These are phyloP conservation scores for Endocalyx cinctus DNA, from an alignment of 2,329 filamentous ascomycete genomes.

Conservation along the genomic window DNA sequence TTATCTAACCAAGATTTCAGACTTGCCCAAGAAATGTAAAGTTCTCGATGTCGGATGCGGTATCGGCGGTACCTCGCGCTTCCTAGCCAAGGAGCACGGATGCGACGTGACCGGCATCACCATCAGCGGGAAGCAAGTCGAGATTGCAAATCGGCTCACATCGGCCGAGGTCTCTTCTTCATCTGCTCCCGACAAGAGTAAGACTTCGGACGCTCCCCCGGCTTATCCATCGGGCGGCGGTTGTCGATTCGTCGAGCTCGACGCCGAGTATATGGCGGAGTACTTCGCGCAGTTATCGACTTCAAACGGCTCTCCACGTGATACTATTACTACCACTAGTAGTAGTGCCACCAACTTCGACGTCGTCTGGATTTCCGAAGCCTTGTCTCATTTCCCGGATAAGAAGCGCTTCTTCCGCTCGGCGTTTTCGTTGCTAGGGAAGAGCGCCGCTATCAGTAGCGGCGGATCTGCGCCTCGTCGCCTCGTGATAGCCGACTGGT, in stretches of 20 bases:
- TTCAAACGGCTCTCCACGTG: too few relatives aligned
- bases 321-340: conserved; percentile 15
- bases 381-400: conserved; percentile 55
- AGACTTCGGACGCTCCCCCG: too few relatives aligned
- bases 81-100: conserved; percentile 46
- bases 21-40: conserved; percentile 29
- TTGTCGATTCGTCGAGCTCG: conserved; percentile 53
- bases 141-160: conserved; percentile 51
- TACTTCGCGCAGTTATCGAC: too few relatives aligned
- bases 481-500: conserved; percentile 58
- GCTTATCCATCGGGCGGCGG: conserved; percentile 23
- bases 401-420: conserved; percentile 56
- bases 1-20: conserved; percentile 47
- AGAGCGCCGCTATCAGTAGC: conserved; percentile 45
- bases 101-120: conserved; percentile 56
- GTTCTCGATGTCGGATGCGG: conserved; percentile 59
- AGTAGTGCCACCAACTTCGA: too few relatives aligned
- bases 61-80: conserved; percentile 54
- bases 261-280: conserved; percentile 56
- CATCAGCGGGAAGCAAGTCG: conserved; percentile 55
- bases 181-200: too few relatives aligned
- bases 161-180: conserved; percentile 4
- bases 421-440: conserved; percentile 40
- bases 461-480: too few relatives aligned
- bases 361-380: conserved; percentile 58